Percentiles rank a stretch among this genome's conserved stretches.
These are phyloP conservation scores for Athelia sp. DNA, from an alignment of 1,284 basidiomycete genomes.

Conservation along the genomic window DNA sequence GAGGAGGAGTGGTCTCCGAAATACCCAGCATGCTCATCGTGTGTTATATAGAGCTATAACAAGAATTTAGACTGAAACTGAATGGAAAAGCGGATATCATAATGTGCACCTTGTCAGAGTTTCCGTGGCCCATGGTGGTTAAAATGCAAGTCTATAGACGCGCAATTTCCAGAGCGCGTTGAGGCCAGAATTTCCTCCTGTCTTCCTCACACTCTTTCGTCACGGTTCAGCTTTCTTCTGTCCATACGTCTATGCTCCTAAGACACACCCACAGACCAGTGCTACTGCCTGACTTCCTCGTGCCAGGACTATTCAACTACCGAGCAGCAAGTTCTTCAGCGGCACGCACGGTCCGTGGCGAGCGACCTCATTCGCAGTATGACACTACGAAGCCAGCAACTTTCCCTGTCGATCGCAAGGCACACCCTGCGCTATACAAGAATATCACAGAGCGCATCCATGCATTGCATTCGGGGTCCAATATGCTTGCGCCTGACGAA, in stretches of 20 bases:
- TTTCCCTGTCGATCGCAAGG: conserved; percentile 2
- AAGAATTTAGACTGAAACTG: not conserved
- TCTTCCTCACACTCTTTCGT: not conserved
- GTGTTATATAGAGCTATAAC: conserved; percentile 71
- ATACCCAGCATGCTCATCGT: conserved; percentile 75
- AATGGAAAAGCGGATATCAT: too few relatives aligned
- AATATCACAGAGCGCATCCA: conserved; percentile 6
- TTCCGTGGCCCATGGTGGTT: conserved; percentile 75
- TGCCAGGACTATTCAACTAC: conserved; percentile 9
- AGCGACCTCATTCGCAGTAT: not conserved
- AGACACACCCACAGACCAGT: conserved; percentile 13
- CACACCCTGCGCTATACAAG: conserved; percentile 2
- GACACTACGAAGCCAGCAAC: conserved; percentile 1
- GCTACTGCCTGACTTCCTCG: conserved; percentile 29
- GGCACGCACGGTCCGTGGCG: not conserved
- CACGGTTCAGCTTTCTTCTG: not conserved
- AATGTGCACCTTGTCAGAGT: conserved; percentile 57
- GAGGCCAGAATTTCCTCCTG: not conserved
- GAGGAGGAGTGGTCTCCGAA: conserved; percentile 77
- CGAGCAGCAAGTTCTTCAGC: conserved; percentile 10
- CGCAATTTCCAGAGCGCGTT: too few relatives aligned
- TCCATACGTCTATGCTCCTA: not conserved
- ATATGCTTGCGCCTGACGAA: conserved; percentile 14
- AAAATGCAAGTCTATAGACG: not conserved
- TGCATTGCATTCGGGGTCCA: conserved; percentile 1